A percentile compares a stretch with the other conserved stretches of the same genome.
Conservation (phyloP, 1,139 yeast species). For the Sugiyamaella xylanicola region DNA sequence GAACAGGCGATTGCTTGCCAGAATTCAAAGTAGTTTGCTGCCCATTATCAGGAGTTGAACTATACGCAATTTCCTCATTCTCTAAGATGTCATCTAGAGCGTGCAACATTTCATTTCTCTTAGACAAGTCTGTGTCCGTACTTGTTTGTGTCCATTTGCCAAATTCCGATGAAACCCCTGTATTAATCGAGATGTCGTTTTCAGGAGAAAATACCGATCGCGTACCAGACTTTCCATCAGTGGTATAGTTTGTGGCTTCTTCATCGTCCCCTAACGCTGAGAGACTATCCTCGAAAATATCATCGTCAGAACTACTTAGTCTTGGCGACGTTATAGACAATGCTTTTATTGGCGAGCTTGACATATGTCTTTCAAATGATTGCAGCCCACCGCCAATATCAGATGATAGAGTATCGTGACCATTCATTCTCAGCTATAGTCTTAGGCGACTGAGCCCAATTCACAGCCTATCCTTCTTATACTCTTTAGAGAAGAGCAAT, state of each 20-base stretch:
- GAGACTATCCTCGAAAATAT: constrained; percentile 6
- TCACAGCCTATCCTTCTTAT: not conserved
- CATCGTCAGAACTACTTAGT: constrained; percentile 6
- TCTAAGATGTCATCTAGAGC: not conserved
- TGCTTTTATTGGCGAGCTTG: constrained; percentile 12
- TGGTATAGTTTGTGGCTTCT: not conserved
- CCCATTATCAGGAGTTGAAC: too few relatives aligned
- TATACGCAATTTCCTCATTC: not conserved
- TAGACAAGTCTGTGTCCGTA: not conserved
- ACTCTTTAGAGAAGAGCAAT: not conserved
- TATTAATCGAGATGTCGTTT: not conserved
- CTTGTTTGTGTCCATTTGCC: not conserved
- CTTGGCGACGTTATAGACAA: not conserved
- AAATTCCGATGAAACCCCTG: not conserved
- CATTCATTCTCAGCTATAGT: constrained; percentile 4
- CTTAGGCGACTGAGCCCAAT: not conserved
- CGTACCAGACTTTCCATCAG: not conserved
- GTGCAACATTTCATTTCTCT: not conserved
- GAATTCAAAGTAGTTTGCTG: too few relatives aligned
- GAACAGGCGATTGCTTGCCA: too few relatives aligned
- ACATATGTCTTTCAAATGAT: constrained; percentile 13
- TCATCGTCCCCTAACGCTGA: constrained; percentile 5
- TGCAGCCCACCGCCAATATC: constrained; percentile 12
- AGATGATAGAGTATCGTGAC: constrained; percentile 11
- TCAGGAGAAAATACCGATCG: not conserved